Percentiles rank a stretch among this genome's conserved stretches.
Conservation (phyloP, 371 early-diverging fungal genomes). For the Apophysomyces sp. region DNA sequence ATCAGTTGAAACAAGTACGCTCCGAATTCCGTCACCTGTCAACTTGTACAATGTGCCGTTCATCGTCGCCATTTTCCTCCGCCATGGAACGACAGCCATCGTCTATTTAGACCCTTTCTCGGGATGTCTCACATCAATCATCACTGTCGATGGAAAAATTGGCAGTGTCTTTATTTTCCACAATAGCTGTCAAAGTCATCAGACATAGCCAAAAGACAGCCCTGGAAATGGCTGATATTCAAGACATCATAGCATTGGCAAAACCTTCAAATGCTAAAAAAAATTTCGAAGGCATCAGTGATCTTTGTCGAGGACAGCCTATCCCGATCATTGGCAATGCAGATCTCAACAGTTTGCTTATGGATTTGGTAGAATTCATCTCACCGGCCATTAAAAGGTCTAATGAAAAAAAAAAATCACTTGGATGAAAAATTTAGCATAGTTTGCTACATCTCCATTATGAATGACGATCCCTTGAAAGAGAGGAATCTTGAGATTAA, state of each 20-base stretch:
- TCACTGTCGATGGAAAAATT: slow-evolving; percentile 1
- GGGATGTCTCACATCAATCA: background rate
- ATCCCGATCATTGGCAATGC: too few species aligned
- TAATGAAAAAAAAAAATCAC: too few species aligned
- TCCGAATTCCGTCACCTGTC: background rate
- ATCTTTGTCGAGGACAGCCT: too few species aligned
- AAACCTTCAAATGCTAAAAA: background rate
- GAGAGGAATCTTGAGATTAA: too few species aligned
- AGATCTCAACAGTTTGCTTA: too few species aligned
- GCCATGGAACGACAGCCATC: background rate
- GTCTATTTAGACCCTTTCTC: slow-evolving; percentile 1
- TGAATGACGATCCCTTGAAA: too few species aligned
- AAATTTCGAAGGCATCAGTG: background rate
- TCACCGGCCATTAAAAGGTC: too few species aligned
- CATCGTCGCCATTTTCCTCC: background rate
- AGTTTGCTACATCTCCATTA: too few species aligned
- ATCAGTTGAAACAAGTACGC: slow-evolving; percentile 4
- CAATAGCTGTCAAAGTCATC: slow-evolving; percentile 5
- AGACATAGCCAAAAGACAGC: slow-evolving; percentile 1
- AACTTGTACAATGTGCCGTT: slow-evolving; percentile 5
- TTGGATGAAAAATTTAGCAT: too few species aligned
- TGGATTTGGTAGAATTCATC: too few species aligned
- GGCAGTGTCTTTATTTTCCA: background rate
- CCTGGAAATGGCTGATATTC: background rate
- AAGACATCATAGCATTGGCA: background rate